Conservation (phyloP, 2,329 filamentous ascomycete genomes). For the Colletotrichum euphorbiae region DNA sequence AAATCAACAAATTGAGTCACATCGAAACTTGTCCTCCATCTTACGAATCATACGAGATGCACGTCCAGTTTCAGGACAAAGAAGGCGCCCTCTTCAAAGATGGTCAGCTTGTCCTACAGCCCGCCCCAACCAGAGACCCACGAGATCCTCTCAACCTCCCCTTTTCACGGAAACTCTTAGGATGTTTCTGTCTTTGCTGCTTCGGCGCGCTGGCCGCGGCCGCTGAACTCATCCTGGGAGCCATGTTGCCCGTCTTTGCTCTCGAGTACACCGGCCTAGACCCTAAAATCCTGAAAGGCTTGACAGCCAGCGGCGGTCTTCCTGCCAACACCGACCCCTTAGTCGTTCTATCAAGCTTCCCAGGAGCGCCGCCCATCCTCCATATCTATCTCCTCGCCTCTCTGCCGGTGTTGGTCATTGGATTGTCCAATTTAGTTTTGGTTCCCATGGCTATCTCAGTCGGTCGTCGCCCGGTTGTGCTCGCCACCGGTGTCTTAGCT, state of each 20-base stretch:
- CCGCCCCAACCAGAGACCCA: constrained; percentile 21
- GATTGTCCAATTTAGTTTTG: constrained; percentile 48
- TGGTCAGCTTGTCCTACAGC: constrained; percentile 26
- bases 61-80: background rate
- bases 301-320: constrained; percentile 40
- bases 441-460: constrained; percentile 51
- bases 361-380: constrained; percentile 46
- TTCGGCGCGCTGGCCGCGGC: constrained; percentile 46
- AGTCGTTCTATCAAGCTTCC: constrained; percentile 28
- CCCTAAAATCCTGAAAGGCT: constrained; percentile 43
- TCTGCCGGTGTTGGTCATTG: constrained; percentile 50
- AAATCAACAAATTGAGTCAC: background rate
- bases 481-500: constrained; percentile 47
- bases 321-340: constrained; percentile 42
- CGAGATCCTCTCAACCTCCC: constrained; percentile 32
- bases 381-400: constrained; percentile 48
- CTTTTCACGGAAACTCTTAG: constrained; percentile 5
- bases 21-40: background rate
- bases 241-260: constrained; percentile 49
- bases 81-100: constrained; percentile 23
- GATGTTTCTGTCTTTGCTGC: constrained; percentile 27
- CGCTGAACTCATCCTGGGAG: constrained; percentile 44
- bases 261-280: constrained; percentile 49
- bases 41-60: no score
- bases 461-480: constrained; percentile 50